Percentiles rank a stretch among this genome's conserved stretches.
phyloP scores from a whole-genome alignment of 371 early-diverging fungal species.

The Syncephalastrum contaminatum region DNA sequence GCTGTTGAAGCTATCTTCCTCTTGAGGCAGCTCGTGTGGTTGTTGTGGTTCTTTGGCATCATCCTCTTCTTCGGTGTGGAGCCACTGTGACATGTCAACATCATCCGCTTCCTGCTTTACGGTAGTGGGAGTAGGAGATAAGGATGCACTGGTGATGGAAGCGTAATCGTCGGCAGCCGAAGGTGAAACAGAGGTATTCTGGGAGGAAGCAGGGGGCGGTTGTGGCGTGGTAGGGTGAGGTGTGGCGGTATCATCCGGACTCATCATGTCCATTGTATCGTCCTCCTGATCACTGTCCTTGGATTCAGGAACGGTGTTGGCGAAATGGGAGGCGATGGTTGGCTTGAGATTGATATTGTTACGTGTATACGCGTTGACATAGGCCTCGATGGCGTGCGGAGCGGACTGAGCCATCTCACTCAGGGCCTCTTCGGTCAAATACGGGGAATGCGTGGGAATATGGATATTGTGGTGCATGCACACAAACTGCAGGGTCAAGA shows the following conservation, averaged over 20 bases:
- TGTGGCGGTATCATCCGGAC: neutral
- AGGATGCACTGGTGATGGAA: slow-evolving; percentile 6
- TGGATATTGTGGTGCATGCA: slow-evolving; percentile 37
- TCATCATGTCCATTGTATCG: neutral
- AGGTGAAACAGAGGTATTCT: slow-evolving; percentile 3
- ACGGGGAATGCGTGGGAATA: slow-evolving; percentile 43
- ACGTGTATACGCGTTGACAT: slow-evolving; percentile 38
- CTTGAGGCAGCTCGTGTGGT: neutral
- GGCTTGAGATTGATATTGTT: slow-evolving; percentile 36
- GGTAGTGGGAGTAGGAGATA: neutral
- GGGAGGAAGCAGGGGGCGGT: neutral
- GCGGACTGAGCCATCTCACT: slow-evolving; percentile 30
- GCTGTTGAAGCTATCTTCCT: neutral
- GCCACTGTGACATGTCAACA: neutral
- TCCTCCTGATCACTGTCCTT: slow-evolving; percentile 2
- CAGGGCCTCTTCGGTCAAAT: slow-evolving; percentile 29
- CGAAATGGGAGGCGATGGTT: slow-evolving; percentile 36
- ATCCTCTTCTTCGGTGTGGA: neutral
- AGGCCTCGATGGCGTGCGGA: slow-evolving; percentile 40
- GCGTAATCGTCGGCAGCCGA: neutral
- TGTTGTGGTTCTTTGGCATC: neutral
- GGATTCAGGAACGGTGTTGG: slow-evolving; percentile 9
- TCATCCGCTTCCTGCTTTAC: slow-evolving; percentile 7
- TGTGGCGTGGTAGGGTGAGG: slow-evolving; percentile 1
- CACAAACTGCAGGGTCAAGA: slow-evolving; percentile 50